Percentiles rank a stretch among this genome's conserved stretches.
Conservation (phyloP, 768 basidiomycete genomes). For the Leccinum rimulosum region DNA sequence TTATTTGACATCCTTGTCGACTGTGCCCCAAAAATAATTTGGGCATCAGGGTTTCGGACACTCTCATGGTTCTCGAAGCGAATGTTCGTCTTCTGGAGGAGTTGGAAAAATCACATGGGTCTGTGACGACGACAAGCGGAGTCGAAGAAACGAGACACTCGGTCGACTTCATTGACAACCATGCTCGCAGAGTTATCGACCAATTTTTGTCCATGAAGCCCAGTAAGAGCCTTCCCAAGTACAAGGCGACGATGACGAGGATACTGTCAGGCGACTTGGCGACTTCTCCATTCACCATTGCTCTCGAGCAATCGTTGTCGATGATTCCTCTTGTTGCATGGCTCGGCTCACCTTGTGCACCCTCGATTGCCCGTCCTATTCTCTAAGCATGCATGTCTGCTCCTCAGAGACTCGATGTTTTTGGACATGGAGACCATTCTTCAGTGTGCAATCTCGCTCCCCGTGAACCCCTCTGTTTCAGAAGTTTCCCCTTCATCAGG, state of each 20-base stretch:
- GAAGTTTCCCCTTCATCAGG: slow-evolving; percentile 13
- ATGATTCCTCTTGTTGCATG: slow-evolving; percentile 31
- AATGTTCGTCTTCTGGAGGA: slow-evolving; percentile 37
- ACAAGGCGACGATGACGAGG: slow-evolving; percentile 11
- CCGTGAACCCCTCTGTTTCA: slow-evolving; percentile 15
- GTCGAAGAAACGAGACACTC: slow-evolving; percentile 11
- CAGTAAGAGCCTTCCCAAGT: slow-evolving; percentile 16
- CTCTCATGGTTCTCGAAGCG: slow-evolving; percentile 41
- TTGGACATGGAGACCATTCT: slow-evolving; percentile 47
- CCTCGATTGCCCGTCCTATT: slow-evolving; percentile 38
- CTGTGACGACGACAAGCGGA: background rate
- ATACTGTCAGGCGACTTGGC: slow-evolving; percentile 20
- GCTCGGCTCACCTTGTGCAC: slow-evolving; percentile 34
- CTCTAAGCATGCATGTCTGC: slow-evolving; percentile 47
- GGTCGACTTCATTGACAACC: slow-evolving; percentile 29
- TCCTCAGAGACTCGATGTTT: slow-evolving; percentile 30
- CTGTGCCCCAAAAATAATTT: slow-evolving; percentile 36
- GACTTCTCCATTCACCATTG: background rate
- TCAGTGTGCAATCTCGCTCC: slow-evolving; percentile 36
- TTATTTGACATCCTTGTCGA: slow-evolving; percentile 43
- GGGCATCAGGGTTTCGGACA: slow-evolving; percentile 37
- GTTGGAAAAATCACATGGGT: background rate
- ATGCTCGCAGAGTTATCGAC: slow-evolving; percentile 3
- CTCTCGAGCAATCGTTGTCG: slow-evolving; percentile 10
- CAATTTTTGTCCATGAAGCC: slow-evolving; percentile 13